Percentiles rank a stretch among this genome's conserved stretches.
Conservation (phyloP, 305 asterid species). For the Striga hermonthica region DNA sequence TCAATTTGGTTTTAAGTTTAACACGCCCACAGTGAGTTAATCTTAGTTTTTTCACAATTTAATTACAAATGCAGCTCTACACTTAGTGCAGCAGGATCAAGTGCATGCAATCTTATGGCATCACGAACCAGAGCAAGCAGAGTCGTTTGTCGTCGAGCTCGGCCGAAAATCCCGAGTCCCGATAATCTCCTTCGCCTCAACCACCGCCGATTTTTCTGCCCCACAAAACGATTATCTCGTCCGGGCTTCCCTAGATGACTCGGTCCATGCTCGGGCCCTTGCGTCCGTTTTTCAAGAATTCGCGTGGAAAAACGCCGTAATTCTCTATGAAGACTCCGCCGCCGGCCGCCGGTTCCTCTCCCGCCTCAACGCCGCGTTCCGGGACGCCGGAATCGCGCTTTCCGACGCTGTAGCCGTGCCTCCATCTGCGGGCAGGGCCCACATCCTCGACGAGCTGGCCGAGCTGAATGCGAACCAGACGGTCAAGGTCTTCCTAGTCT, state of each 20-base stretch:
- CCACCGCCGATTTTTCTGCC: conserved; percentile 29
- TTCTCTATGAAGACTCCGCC: conserved; percentile 43
- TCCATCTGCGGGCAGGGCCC: conserved; percentile 20
- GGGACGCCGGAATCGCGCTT: conserved; percentile 33
- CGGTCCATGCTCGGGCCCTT: conserved; percentile 37
- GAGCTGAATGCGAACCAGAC: neutral
- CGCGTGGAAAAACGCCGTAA: conserved; percentile 40
- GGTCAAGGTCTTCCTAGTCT: conserved; percentile 42
- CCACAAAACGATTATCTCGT: conserved; percentile 30
- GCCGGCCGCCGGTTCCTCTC: conserved; percentile 38
- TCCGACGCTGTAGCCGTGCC: conserved; percentile 31
- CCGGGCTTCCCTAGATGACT: conserved; percentile 43
- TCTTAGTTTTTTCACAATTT: no score
- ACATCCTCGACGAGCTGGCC: conserved; percentile 27
- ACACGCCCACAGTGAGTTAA: no score
- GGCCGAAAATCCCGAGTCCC: conserved; percentile 40
- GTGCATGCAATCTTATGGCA: conserved; percentile 43
- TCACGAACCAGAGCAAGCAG: conserved; percentile 28
- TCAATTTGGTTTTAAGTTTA: no score
- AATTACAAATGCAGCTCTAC: conserved; percentile 35
- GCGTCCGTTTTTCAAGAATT: conserved; percentile 39
- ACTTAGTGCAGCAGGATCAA: conserved; percentile 39
- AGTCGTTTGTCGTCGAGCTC: conserved; percentile 29
- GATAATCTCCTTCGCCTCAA: conserved; percentile 43
- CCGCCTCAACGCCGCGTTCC: conserved; percentile 34